Evolutionary conservation across 2,329 filamentous ascomycete species (phyloP).

Genomic region (Diaporthe vaccinii): DNA sequence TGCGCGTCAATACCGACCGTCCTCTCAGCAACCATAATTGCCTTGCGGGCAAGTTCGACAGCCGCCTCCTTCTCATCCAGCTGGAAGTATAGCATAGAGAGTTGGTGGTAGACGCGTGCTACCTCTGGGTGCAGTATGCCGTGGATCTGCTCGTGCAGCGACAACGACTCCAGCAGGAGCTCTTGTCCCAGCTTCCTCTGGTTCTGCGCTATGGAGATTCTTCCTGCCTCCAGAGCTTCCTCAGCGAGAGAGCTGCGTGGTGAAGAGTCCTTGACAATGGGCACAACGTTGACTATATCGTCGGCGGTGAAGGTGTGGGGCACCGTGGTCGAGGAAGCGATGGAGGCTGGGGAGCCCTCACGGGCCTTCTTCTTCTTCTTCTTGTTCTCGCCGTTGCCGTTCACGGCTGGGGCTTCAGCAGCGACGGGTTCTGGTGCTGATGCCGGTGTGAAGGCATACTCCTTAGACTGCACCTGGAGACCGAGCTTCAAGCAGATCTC

Average conservation of each 20-base stretch:
- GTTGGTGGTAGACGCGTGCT: conserved; percentile 91
- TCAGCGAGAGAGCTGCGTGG: conserved; percentile 93
- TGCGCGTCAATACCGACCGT: conserved; percentile 94
- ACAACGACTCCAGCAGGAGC: conserved; percentile 93
- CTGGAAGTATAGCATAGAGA: conserved; percentile 97
- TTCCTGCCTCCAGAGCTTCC: conserved; percentile 94
- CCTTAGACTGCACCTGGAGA: conserved; percentile 85
- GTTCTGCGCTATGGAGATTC: conserved; percentile 94
- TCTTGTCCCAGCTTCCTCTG: conserved; percentile 98
- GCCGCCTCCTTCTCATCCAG: conserved; percentile 98
- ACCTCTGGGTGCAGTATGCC: conserved; percentile 97
- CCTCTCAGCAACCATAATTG: conserved; percentile 94
- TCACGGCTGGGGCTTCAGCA: conserved; percentile 49
- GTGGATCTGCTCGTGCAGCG: conserved; percentile 98
- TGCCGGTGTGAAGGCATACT: conserved; percentile 74
- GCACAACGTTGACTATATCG: conserved; percentile 93
- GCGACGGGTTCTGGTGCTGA: conserved; percentile 51
- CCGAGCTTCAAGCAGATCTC: conserved; percentile 92
- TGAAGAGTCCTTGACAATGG: conserved; percentile 92
- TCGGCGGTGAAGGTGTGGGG: conserved; percentile 81
- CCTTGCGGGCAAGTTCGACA: conserved; percentile 95
- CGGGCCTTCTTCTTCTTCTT: conserved; percentile 74
- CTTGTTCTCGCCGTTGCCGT: conserved; percentile 59
- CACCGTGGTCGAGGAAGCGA: conserved; percentile 57
- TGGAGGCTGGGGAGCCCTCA: conserved; percentile 65